Evolutionary conservation across 2,329 filamentous ascomycete genomes (phyloP).

Genomic region (Neurospora sp.): DNA sequence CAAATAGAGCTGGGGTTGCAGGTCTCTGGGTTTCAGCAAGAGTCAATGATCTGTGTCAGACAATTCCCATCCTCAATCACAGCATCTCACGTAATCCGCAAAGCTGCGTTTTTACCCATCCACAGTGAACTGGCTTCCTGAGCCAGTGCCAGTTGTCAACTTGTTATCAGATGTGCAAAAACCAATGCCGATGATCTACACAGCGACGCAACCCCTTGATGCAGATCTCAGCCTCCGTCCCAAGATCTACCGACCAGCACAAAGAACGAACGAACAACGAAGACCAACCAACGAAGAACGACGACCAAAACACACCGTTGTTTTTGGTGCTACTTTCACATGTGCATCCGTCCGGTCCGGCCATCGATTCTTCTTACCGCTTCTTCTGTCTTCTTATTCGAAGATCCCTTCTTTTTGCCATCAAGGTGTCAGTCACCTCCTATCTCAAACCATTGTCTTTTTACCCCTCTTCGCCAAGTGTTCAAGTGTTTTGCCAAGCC

Average conservation of each 20-base stretch:
- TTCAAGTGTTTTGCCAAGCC: neutral
- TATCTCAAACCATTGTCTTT: neutral
- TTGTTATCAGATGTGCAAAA: neutral
- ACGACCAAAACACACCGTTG: neutral
- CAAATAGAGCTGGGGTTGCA: neutral
- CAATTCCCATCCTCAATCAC: neutral
- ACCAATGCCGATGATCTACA: neutral
- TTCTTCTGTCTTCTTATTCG: neutral
- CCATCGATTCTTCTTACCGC: neutral
- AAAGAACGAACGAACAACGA: neutral
- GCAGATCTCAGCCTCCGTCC: neutral
- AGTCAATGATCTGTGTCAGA: neutral
- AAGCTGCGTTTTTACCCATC: neutral
- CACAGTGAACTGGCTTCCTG: neutral
- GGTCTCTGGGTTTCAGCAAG: neutral
- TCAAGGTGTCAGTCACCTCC: neutral
- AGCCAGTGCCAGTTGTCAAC: neutral
- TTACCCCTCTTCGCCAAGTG: neutral
- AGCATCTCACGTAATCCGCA: neutral
- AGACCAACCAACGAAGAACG: neutral
- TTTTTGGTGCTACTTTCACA: neutral
- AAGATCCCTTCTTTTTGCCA: neutral
- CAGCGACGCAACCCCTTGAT: neutral
- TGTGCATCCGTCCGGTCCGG: neutral
- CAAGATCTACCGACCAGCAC: neutral